These are phyloP conservation scores for Fusarium secorum DNA, from an alignment of 2,329 filamentous ascomycete genomes.

Conservation along the genomic window DNA sequence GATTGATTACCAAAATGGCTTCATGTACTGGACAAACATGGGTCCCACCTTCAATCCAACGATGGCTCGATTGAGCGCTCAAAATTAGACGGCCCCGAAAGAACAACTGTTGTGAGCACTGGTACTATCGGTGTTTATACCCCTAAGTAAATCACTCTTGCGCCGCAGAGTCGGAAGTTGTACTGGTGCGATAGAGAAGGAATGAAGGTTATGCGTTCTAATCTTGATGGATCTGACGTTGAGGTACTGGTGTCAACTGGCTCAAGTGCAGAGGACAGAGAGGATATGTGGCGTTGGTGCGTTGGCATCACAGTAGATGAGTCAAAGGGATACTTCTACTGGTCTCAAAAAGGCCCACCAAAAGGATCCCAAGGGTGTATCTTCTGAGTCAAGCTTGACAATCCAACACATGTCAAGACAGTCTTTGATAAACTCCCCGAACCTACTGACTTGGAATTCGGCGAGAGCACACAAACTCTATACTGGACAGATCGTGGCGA, in stretches of 20 bases:
- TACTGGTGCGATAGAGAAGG: slow-evolving; percentile 14
- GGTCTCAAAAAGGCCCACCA: background rate
- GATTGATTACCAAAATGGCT: background rate
- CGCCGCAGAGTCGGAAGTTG: background rate
- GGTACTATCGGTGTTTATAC: background rate
- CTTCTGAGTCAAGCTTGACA: background rate
- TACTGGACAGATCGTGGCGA: background rate
- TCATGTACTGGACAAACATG: slow-evolving; percentile 14
- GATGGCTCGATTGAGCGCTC: slow-evolving; percentile 2
- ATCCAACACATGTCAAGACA: background rate
- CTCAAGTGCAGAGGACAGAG: background rate
- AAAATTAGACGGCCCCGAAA: background rate
- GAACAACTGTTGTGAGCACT: background rate
- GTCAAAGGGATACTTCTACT: background rate
- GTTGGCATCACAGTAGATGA: background rate
- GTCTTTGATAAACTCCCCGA: background rate
- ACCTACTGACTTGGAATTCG: background rate
- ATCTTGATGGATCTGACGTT: background rate
- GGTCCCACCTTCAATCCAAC: background rate
- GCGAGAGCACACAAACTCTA: background rate
- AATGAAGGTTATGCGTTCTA: background rate
- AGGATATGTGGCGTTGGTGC: background rate
- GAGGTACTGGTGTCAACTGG: background rate
- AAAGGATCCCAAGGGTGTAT: background rate
- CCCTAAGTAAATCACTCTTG: background rate